Evolutionary conservation across 78 protist genomes (phyloP).

Genomic region (Emiliania huxleyi): DNA sequence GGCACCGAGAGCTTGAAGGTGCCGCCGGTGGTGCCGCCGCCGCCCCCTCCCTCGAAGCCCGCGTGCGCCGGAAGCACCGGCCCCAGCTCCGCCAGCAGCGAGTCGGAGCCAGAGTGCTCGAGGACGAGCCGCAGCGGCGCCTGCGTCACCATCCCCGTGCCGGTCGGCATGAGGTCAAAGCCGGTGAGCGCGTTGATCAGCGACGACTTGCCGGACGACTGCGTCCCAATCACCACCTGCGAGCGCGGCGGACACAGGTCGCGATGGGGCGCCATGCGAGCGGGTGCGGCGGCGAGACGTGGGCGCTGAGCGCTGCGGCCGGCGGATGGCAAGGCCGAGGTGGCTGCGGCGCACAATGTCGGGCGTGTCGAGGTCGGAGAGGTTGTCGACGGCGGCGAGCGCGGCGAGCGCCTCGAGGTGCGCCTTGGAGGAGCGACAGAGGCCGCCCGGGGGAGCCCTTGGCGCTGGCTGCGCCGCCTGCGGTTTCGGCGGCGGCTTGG

Average conservation of each 20-base stretch:
- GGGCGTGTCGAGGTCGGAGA: background rate
- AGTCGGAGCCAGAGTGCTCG: background rate
- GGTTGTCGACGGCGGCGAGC: background rate
- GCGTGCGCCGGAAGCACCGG: background rate
- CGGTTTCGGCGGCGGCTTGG: no score
- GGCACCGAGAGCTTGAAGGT: background rate
- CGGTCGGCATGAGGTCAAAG: slow-evolving; percentile 64
- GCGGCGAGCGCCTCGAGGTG: background rate
- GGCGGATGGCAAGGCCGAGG: background rate
- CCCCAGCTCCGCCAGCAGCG: background rate
- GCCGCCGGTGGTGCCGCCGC: background rate
- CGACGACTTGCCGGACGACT: slow-evolving; percentile 4
- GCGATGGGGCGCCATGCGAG: no score
- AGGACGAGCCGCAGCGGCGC: background rate
- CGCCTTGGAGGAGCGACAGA: no score
- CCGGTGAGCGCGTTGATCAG: background rate
- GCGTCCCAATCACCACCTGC: background rate
- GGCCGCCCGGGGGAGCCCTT: no score
- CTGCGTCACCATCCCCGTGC: background rate
- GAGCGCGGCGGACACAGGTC: no score
- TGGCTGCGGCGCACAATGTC: background rate
- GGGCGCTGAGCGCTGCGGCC: no score
- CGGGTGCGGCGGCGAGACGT: no score
- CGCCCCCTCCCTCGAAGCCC: background rate
- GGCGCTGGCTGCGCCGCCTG: no score